These are phyloP conservation scores for Candida awuae DNA, from an alignment of 805 yeast genomes.

Conservation along the genomic window DNA sequence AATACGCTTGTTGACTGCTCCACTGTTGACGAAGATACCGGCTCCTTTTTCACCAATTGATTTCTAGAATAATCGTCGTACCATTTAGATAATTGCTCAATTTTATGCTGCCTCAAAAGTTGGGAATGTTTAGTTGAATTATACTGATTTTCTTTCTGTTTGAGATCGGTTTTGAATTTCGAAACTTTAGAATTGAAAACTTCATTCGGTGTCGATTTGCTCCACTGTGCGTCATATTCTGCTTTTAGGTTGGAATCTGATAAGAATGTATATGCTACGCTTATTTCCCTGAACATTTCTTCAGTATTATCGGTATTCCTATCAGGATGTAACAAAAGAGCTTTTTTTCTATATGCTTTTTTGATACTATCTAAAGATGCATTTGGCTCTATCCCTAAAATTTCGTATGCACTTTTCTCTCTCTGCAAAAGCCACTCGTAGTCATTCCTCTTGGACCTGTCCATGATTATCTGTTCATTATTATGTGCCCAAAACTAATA, in stretches of 20 bases:
- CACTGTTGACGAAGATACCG: conserved; percentile 17
- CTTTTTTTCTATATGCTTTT: conserved; percentile 26
- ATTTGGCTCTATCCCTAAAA: conserved; percentile 8
- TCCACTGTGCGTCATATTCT: conserved; percentile 19
- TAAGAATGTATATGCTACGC: too few species aligned
- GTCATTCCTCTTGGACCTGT: conserved; percentile 8
- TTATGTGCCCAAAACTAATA: too few species aligned
- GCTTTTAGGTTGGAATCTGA: conserved; percentile 16
- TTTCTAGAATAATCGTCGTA: conserved; percentile 5
- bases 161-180: conserved; percentile 5
- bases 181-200: not conserved
- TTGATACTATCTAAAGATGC: conserved; percentile 14
- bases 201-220: conserved; percentile 1
- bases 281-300: conserved; percentile 23
- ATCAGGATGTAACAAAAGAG: conserved; percentile 29
- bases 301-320: conserved; percentile 27
- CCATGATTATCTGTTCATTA: not conserved
- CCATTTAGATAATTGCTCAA: not conserved
- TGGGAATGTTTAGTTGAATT: not conserved
- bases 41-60: conserved; percentile 11
- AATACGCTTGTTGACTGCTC: too few species aligned
- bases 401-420: conserved; percentile 12
- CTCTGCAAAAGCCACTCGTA: conserved; percentile 14
- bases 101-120: not conserved
- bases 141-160: not conserved